These are phyloP conservation scores for Lachnum nothofagi DNA, from an alignment of 2,329 filamentous ascomycete genomes.

Conservation along the genomic window DNA sequence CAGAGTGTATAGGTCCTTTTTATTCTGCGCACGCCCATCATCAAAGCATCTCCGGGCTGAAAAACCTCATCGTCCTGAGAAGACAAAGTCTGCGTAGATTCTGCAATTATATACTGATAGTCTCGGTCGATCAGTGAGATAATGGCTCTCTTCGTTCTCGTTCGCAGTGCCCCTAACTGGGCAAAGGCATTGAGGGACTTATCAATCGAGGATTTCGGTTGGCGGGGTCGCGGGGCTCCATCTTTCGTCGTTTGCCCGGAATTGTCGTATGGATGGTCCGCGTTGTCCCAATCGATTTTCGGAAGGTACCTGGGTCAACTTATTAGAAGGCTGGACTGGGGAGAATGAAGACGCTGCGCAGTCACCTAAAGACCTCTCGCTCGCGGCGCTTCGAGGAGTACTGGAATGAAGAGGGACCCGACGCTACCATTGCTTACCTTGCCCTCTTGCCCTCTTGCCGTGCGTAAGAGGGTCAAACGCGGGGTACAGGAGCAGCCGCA, in stretches of 20 bases:
- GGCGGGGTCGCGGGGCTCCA: neutral
- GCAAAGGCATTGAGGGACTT: conserved; percentile 38
- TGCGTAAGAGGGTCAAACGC: no score
- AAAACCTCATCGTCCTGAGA: conserved; percentile 3
- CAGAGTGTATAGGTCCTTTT: neutral
- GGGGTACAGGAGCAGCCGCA: no score
- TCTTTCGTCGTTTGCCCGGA: neutral
- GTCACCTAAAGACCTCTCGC: neutral
- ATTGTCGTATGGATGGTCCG: neutral
- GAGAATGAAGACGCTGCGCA: neutral
- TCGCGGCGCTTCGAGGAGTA: neutral
- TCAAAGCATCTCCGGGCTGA: neutral
- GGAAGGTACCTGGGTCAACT: neutral
- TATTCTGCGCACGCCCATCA: neutral
- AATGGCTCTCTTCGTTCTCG: conserved; percentile 41
- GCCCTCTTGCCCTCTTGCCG: no score
- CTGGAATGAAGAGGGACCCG: no score
- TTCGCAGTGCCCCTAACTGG: conserved; percentile 43
- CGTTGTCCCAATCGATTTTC: neutral
- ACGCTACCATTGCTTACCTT: no score
- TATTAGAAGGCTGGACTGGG: neutral
- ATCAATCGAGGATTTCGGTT: conserved; percentile 23
- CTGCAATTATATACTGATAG: conserved; percentile 13
- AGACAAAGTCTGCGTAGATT: conserved; percentile 7
- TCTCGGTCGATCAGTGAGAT: conserved; percentile 31